Conservation (phyloP, 2,329 filamentous ascomycete species). For the Eurotiales sp. region DNA sequence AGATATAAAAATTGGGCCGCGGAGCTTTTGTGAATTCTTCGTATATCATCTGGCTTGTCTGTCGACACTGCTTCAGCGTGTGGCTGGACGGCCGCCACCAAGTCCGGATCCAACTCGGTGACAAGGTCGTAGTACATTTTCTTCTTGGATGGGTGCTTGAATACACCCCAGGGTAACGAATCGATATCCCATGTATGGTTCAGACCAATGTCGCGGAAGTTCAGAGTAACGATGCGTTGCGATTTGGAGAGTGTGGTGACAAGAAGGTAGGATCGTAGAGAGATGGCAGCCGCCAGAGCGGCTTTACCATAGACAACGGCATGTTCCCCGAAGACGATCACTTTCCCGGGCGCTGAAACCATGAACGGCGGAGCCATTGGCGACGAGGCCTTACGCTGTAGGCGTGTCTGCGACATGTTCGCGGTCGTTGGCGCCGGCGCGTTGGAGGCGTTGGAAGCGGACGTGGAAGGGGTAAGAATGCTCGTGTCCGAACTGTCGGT, state of each 20-base stretch:
- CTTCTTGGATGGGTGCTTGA: slow-evolving; percentile 78
- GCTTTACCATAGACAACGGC: slow-evolving; percentile 97
- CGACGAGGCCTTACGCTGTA: slow-evolving; percentile 44
- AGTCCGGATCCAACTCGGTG: slow-evolving; percentile 75
- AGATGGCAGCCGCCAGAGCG: slow-evolving; percentile 92
- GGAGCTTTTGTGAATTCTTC: slow-evolving; percentile 79
- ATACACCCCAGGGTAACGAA: slow-evolving; percentile 78
- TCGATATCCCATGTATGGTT: slow-evolving; percentile 94
- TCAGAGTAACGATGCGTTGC: slow-evolving; percentile 77
- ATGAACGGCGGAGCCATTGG: slow-evolving; percentile 84
- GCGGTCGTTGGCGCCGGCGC: slow-evolving; percentile 8
- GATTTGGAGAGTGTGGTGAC: slow-evolving; percentile 93
- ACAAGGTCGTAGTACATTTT: slow-evolving; percentile 92
- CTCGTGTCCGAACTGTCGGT: slow-evolving; percentile 29
- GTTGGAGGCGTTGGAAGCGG: slow-evolving; percentile 19
- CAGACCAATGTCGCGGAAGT: slow-evolving; percentile 86
- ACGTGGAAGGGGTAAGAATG: slow-evolving; percentile 27
- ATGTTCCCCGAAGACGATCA: slow-evolving; percentile 97
- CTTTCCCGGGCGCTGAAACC: slow-evolving; percentile 96
- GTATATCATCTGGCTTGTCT: slow-evolving; percentile 62
- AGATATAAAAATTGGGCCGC: slow-evolving; percentile 88
- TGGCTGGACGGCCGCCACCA: slow-evolving; percentile 76
- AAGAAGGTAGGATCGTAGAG: slow-evolving; percentile 90
- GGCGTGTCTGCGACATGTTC: slow-evolving; percentile 16
- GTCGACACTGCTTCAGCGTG: slow-evolving; percentile 70